A percentile compares a stretch with the other conserved stretches of the same genome.
phyloP scores from a whole-genome alignment of 371 early-diverging fungal genomes.

The Mortierella sp. region DNA sequence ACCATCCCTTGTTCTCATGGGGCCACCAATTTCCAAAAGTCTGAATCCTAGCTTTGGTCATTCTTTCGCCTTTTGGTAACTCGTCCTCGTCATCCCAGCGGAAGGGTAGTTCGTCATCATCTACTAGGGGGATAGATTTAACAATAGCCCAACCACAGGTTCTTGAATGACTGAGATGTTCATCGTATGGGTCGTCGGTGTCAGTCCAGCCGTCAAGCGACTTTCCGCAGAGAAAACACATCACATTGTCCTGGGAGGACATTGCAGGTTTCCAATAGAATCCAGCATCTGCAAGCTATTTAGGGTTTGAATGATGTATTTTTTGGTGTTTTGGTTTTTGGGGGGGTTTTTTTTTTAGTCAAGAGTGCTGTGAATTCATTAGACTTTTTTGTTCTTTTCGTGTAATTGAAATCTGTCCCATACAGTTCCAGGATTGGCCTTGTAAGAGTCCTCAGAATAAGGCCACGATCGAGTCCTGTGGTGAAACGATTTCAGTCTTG shows the following conservation, averaged over 20 bases:
- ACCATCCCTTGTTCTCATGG: conserved; percentile 53
- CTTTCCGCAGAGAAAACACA: conserved; percentile 55
- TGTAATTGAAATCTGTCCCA: background rate
- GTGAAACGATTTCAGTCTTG: conserved; percentile 36
- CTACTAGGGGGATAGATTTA: conserved; percentile 20
- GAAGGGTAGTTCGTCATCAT: conserved; percentile 33
- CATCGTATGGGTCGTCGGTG: conserved; percentile 41
- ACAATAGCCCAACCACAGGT: conserved; percentile 51
- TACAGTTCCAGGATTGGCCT: conserved; percentile 40
- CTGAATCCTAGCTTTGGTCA: conserved; percentile 52
- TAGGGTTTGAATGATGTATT: background rate
- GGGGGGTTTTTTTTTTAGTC: background rate
- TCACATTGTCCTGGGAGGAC: conserved; percentile 44
- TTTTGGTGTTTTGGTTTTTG: background rate
- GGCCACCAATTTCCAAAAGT: conserved; percentile 61
- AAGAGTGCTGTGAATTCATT: too few relatives aligned
- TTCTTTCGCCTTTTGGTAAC: conserved; percentile 47
- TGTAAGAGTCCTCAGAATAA: conserved; percentile 17
- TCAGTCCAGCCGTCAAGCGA: conserved; percentile 51
- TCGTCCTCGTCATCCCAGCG: conserved; percentile 47
- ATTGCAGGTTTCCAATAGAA: conserved; percentile 45
- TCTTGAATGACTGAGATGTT: conserved; percentile 41
- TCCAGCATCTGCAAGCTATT: conserved; percentile 55
- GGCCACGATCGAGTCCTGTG: conserved; percentile 41
- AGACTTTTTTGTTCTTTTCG: background rate